These are phyloP conservation scores for Magnolia changhungtana DNA, from an alignment of 164 flowering plant species.

Conservation along the genomic window DNA sequence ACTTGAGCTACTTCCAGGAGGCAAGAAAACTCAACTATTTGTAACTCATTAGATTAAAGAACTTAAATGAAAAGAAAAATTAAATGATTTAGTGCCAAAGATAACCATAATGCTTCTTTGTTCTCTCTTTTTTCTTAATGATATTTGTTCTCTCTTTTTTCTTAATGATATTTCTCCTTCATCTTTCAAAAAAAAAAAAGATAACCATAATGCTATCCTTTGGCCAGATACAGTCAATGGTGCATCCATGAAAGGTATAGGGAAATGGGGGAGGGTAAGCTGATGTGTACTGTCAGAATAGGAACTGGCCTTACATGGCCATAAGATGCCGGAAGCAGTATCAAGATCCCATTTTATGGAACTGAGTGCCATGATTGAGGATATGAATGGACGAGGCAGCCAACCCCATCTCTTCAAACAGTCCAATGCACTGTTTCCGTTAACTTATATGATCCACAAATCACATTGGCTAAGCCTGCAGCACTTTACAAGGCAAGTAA, in stretches of 20 bases:
- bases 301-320: background rate
- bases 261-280: background rate
- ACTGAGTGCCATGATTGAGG: no score
- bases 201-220: background rate
- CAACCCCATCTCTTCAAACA: no score
- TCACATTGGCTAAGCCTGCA: no score
- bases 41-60: background rate
- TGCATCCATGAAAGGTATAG: background rate
- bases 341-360: background rate
- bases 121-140: no score
- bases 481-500: no score
- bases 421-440: no score
- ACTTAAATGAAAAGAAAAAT: background rate
- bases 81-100: background rate
- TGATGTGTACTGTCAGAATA: background rate
- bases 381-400: no score
- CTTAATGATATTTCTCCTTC: no score
- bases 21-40: background rate
- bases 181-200: no score
- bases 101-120: background rate
- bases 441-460: no score
- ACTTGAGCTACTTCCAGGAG: conserved; percentile 2
- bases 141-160: no score
- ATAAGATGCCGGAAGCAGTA: background rate
- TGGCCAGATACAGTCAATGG: background rate